Percentiles rank a stretch among this genome's conserved stretches.
Evolutionary conservation across 768 basidiomycete species (phyloP).

Genomic region (Lactarius evosmus): DNA sequence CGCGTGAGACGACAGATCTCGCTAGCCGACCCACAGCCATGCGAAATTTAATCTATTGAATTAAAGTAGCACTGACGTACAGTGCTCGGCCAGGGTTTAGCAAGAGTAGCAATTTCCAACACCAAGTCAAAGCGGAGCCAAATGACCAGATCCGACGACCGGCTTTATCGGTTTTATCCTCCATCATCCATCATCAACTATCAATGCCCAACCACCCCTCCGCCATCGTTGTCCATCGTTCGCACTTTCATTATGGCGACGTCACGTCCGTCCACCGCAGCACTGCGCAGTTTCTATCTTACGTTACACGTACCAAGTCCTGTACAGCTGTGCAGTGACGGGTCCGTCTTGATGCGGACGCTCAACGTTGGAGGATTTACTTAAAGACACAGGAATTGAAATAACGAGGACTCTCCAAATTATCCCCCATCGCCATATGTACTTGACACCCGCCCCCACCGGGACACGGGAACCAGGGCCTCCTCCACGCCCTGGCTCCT

Average conservation of each 20-base stretch:
- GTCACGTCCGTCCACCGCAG: background rate
- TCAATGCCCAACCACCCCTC: no score
- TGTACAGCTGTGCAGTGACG: background rate
- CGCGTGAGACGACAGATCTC: background rate
- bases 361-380: background rate
- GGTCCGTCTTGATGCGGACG: background rate
- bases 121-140: background rate
- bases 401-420: background rate
- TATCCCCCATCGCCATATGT: background rate
- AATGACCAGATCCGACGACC: background rate
- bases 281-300: background rate
- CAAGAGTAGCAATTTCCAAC: background rate
- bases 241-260: background rate
- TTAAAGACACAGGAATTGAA: background rate
- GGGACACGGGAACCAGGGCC: background rate
- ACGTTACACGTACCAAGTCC: background rate
- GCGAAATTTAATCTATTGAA: background rate
- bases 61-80: background rate
- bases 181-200: background rate
- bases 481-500: background rate
- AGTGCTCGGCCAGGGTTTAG: background rate
- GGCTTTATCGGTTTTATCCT: background rate
- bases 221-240: background rate
- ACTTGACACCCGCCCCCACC: background rate
- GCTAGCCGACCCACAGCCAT: background rate